A percentile compares a stretch with the other conserved stretches of the same genome.
phyloP scores from a whole-genome alignment of 345 rosid species.

The Salix caprea region DNA sequence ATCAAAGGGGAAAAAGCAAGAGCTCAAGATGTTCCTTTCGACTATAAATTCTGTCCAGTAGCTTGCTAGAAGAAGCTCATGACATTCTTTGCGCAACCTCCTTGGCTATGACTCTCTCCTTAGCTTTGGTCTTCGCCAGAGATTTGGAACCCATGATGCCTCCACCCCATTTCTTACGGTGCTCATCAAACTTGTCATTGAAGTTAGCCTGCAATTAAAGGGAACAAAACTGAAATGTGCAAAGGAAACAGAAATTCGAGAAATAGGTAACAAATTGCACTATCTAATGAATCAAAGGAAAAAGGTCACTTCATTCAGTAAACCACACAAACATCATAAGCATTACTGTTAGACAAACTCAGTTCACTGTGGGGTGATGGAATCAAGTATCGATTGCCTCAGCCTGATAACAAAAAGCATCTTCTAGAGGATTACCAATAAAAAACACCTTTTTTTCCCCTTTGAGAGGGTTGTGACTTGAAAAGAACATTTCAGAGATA shows the following conservation, averaged over 20 bases:
- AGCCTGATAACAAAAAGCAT: neutral
- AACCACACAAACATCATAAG: neutral
- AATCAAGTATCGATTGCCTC: neutral
- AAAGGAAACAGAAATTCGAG: no score
- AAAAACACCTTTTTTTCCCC: no score
- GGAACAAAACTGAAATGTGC: no score
- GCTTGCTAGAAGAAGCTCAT: conserved; percentile 5
- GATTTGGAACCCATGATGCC: conserved; percentile 92
- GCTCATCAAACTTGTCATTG: conserved; percentile 65
- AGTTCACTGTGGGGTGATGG: neutral
- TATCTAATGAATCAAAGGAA: no score
- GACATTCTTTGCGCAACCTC: conserved; percentile 75
- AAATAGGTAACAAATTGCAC: no score
- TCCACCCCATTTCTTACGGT: conserved; percentile 82
- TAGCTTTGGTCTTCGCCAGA: conserved; percentile 71
- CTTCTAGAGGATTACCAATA: neutral
- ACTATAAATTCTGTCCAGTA: neutral
- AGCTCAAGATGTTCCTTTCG: neutral
- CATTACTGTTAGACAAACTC: neutral
- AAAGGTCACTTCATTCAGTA: neutral
- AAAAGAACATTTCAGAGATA: neutral
- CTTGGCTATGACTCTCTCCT: conserved; percentile 61
- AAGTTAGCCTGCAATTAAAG: conserved; percentile 50
- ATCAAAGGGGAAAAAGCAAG: neutral
- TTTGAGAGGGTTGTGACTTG: no score